Evolutionary conservation across 2,329 filamentous ascomycete genomes (phyloP), one percentile per base, ranked within the genome.

Genomic region (Blumeriella jaapii): DNA sequence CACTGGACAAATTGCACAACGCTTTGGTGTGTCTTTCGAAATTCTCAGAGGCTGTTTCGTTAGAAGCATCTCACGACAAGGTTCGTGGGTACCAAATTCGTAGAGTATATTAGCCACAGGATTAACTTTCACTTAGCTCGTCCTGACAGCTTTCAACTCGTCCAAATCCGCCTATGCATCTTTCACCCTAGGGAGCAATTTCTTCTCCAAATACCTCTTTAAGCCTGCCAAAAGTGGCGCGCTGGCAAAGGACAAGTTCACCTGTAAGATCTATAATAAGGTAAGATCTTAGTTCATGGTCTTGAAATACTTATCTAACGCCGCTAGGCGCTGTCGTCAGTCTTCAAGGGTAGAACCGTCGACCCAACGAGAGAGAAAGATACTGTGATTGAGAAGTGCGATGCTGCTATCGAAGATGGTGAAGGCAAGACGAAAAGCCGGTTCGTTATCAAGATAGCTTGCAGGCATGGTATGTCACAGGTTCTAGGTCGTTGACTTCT

Each of bases 81-180:
- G 47, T 48, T 23, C 26, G 39, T 40, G 29, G 48, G 40, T 31
- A 31, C 31, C 29, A 32, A 6, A 16, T 4, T n/a, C n/a, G 3
- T 29, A 24, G n/a, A 13, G 11, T 2, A 1, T 11, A 11, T 5
- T 4, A 29, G 30, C 12, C 7, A 10, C 7, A 24, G 3, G 31
- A 20, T 34, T 39, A 9, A 38, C 33, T 10, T 5, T 18, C 7
- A 4, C 19, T 14, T 42, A 83, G 82, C 69, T 89, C 45, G 67
- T 78, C 4, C 64, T 89, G 36, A 84, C 80, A 10, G 75, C 82
- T 10, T 63, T 89, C 44, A 89, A 89, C 55, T 71, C 72, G n/a
- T 83, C 82, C 37, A 84, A 83, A 53, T 84, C 82, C 3, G 81
- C 80, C 12, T 87, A 87, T 55, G 76, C 78, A 16, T 79, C 78